Percentiles rank a stretch among this genome's conserved stretches.
These are phyloP conservation scores for Lasiosphaeria miniovina DNA, from an alignment of 495 filamentous ascomycete species.

Conservation along the genomic window DNA sequence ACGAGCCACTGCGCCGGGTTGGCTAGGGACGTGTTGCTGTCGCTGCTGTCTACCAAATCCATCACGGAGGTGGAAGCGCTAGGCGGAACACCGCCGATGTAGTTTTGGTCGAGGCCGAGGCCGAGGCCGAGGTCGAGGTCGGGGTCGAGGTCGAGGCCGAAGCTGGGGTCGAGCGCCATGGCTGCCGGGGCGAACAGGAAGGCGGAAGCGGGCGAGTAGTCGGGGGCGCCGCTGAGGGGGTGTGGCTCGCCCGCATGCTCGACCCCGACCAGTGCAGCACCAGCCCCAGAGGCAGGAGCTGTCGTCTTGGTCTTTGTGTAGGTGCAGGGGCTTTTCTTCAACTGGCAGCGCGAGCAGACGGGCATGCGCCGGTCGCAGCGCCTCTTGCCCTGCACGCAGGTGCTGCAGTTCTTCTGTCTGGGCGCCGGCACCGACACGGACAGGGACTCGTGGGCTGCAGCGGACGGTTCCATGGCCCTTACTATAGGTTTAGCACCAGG, in stretches of 20 bases:
- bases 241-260: no score
- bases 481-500: no score
- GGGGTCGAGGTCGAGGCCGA: no score
- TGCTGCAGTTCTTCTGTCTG: constrained; percentile 38
- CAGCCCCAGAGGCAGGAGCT: not conserved
- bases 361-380: constrained; percentile 36
- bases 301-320: constrained; percentile 16
- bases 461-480: no score
- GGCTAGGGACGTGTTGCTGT: not conserved
- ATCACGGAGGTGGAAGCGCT: not conserved
- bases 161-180: no score
- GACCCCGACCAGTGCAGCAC: no score
- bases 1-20: constrained; percentile 6
- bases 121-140: no score
- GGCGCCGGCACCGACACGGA: constrained; percentile 1
- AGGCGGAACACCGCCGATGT: not conserved
- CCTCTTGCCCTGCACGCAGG: constrained; percentile 36
- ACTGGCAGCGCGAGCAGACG: constrained; percentile 32
- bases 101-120: no score
- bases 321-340: constrained; percentile 29
- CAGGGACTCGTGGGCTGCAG: no score
- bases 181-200: no score
- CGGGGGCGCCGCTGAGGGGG: not conserved
- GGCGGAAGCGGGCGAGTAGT: no score
- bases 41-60: not conserved